A percentile compares a stretch with the other conserved stretches of the same genome.
Evolutionary conservation across 179 eudicot species (phyloP).

Genomic region (Spergularia azorica): DNA sequence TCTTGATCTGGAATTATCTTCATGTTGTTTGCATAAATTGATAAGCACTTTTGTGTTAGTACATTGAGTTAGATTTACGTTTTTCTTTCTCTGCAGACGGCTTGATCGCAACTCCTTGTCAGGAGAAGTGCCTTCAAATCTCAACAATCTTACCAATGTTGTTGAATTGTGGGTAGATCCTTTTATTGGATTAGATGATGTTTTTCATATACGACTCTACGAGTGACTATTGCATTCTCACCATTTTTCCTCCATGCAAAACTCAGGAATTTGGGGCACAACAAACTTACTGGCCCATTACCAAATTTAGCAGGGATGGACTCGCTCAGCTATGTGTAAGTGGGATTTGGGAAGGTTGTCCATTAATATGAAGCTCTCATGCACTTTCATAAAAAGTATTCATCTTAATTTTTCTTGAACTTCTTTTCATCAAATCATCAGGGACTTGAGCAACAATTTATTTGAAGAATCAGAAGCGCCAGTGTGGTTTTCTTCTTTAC

Average conservation of each 20-base stretch:
- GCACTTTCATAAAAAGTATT: neutral
- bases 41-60: neutral
- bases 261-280: slow-evolving; percentile 76
- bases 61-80: neutral
- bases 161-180: slow-evolving; percentile 67
- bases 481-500: slow-evolving; percentile 69
- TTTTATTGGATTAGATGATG: neutral
- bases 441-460: slow-evolving; percentile 87
- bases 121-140: slow-evolving; percentile 63
- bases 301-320: slow-evolving; percentile 78
- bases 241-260: slow-evolving; percentile 6
- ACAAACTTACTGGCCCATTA: slow-evolving; percentile 60
- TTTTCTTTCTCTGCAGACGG: slow-evolving; percentile 34
- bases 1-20: slow-evolving; percentile 16
- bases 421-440: slow-evolving; percentile 21
- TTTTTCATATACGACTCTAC: neutral
- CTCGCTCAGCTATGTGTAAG: slow-evolving; percentile 80
- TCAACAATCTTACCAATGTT: slow-evolving; percentile 67
- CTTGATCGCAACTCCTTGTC: slow-evolving; percentile 61
- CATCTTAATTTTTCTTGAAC: neutral
- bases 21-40: slow-evolving; percentile 19
- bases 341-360: neutral
- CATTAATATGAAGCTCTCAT: slow-evolving; percentile 1
- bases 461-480: slow-evolving; percentile 72
- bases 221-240: neutral